phyloP scores from a whole-genome alignment of 2,329 filamentous ascomycete species.

The Pseudogymnoascus sp. region DNA sequence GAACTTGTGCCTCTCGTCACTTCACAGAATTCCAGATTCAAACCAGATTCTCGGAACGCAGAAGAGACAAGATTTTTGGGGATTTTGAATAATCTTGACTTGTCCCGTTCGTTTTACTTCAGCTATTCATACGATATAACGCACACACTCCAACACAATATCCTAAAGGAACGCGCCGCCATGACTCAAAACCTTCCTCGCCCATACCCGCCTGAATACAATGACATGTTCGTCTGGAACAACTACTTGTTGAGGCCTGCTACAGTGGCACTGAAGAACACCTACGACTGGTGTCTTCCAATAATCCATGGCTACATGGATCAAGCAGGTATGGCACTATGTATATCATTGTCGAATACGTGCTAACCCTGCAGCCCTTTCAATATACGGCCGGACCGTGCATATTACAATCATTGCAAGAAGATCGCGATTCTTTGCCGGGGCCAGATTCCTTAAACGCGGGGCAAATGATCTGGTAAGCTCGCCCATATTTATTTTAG shows the following conservation, averaged over 20 bases:
- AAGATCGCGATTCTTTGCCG: slow-evolving; percentile 87
- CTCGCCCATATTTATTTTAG: not conserved
- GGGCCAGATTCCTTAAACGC: slow-evolving; percentile 87
- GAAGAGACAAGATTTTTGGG: slow-evolving; percentile 85
- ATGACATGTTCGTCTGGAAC: slow-evolving; percentile 99
- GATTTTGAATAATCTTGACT: slow-evolving; percentile 84
- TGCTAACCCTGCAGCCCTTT: slow-evolving; percentile 48
- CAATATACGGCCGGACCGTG: slow-evolving; percentile 79
- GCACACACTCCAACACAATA: slow-evolving; percentile 84
- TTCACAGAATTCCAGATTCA: slow-evolving; percentile 57
- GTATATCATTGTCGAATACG: not conserved
- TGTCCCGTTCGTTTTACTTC: slow-evolving; percentile 92
- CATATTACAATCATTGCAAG: slow-evolving; percentile 93
- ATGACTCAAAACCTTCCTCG: slow-evolving; percentile 58
- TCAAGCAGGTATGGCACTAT: slow-evolving; percentile 55
- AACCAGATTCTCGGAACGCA: slow-evolving; percentile 69
- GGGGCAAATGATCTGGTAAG: slow-evolving; percentile 76
- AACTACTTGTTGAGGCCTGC: slow-evolving; percentile 78
- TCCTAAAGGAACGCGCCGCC: slow-evolving; percentile 69
- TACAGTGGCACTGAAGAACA: slow-evolving; percentile 61
- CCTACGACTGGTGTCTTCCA: slow-evolving; percentile 92
- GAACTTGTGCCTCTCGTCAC: slow-evolving; percentile 84
- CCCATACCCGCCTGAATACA: slow-evolving; percentile 59
- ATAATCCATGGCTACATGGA: slow-evolving; percentile 96
- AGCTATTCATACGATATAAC: slow-evolving; percentile 98